phyloP scores from a whole-genome alignment of 306 rosid species.

The Cicer chorassanicum region DNA sequence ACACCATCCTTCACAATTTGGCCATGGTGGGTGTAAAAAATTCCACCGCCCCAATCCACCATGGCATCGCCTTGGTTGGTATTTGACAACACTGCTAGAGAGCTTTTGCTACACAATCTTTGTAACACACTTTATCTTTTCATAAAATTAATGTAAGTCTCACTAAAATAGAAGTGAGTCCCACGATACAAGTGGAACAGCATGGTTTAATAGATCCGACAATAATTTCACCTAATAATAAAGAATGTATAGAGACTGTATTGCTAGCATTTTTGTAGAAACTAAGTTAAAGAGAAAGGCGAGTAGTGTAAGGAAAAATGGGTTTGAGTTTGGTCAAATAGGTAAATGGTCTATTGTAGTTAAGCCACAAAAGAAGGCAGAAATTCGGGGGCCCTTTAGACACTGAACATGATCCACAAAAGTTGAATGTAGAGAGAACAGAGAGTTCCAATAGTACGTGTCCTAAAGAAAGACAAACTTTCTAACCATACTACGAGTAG shows the following conservation, averaged over 20 bases:
- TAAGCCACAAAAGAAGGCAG: background rate
- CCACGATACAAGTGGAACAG: background rate
- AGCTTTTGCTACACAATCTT: background rate
- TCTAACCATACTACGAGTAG: background rate
- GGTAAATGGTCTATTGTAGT: background rate
- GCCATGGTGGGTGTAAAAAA: background rate
- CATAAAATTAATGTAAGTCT: no score
- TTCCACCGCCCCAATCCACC: background rate
- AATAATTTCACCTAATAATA: conserved; percentile 18
- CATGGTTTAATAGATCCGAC: background rate
- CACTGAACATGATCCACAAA: conserved; percentile 18
- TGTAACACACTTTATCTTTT: background rate
- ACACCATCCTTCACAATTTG: background rate
- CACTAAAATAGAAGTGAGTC: background rate
- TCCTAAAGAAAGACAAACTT: conserved; percentile 20
- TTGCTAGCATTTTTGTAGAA: background rate
- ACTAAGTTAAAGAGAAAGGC: background rate
- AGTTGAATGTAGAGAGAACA: background rate
- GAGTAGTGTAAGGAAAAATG: background rate
- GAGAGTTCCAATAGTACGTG: background rate
- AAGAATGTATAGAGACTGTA: background rate
- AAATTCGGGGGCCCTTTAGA: background rate
- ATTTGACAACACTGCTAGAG: background rate
- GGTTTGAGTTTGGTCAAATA: conserved; percentile 14
- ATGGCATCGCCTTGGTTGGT: background rate